Base-by-base conservation (phyloP, 1,139 yeast species). In the Komagataea norvegica region DNA sequence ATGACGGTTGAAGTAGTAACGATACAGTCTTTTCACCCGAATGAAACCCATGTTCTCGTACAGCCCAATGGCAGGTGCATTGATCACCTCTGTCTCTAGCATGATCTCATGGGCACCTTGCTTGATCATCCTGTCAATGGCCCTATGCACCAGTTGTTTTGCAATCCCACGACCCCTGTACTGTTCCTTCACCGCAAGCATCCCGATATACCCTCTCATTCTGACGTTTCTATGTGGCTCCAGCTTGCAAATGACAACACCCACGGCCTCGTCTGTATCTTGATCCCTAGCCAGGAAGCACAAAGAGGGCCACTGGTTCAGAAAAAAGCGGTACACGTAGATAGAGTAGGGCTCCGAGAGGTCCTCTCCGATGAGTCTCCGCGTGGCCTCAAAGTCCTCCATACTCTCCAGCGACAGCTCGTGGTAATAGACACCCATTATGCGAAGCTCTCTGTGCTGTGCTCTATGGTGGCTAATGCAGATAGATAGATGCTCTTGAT, bases 21-120 rank as follows among this genome's bases (percentile, higher is more conserved):
- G 70, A 56, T 79, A 82, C 54, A 91, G 70, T 43, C 97, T 67
- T 54, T 91, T 88, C 29, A 81, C 72, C 44, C 95, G 69, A 36
- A 89, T 57, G 55, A 91, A 91, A 2, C 98, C 98, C 63, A 89
- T 72, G 46, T 81, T 77, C 57, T 88, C 95, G 56, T 91, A 91
- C 36, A 91, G 63, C 23, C 67, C 64, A 45, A 89, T 66, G 1
- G 98, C 98, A 1, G 84, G 83, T 14, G 55, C 60, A 53, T 91
- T 91, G 29, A 75, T 77, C 8, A 85, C 94, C 57, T 91, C 98
- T 0, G 98, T 86, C 57, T 91, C 98, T 42, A 91, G 68, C 67
- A 82, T 81, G 16, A 89, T 77, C 57, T 91, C 98, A 60, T 91
- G 97, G 26, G 89, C 87, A 3, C 72, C 62, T 46, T 66, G 59